Percentiles rank a stretch among this genome's conserved stretches.
These are phyloP conservation scores for Globisporangium abappressorium DNA, from an alignment of 352 stramenopile species.

Conservation along the genomic window DNA sequence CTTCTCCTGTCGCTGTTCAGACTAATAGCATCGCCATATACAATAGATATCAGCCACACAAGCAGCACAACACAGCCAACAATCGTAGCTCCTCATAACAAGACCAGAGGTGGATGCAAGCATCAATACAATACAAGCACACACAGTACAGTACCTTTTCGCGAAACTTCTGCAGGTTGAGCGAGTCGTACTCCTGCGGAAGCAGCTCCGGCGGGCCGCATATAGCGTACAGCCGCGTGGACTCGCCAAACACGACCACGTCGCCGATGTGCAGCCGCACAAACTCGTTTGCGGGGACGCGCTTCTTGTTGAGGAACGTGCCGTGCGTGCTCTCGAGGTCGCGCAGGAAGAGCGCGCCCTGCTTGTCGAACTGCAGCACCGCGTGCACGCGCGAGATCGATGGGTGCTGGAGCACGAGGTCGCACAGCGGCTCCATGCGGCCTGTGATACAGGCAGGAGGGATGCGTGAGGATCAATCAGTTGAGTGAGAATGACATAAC, in stretches of 20 bases:
- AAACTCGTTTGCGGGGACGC: constrained; percentile 41
- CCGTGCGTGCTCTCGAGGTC: constrained; percentile 83
- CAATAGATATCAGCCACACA: background rate
- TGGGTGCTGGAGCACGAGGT: constrained; percentile 68
- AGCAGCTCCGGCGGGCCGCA: constrained; percentile 64
- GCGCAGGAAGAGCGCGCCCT: constrained; percentile 65
- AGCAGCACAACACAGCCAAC: background rate
- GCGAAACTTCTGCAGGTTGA: constrained; percentile 35
- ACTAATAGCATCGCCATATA: background rate
- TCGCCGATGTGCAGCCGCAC: constrained; percentile 75
- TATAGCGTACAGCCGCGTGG: constrained; percentile 77
- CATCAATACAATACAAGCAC: background rate
- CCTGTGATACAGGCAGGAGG: constrained; percentile 17
- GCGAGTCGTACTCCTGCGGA: constrained; percentile 75
- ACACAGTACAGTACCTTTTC: constrained; percentile 19
- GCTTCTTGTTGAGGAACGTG: constrained; percentile 85
- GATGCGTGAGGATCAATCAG: background rate
- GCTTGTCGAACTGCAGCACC: constrained; percentile 61
- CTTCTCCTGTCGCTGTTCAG: constrained; percentile 19
- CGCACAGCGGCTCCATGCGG: constrained; percentile 58
- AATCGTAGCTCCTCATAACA: background rate
- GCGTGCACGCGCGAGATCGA: constrained; percentile 80
- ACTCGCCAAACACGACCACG: constrained; percentile 86
- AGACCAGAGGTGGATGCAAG: background rate
- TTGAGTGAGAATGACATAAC: background rate